Evolutionary conservation across 345 rosid species (phyloP).

Genomic region (Rhodomyrtus tomentosa): DNA sequence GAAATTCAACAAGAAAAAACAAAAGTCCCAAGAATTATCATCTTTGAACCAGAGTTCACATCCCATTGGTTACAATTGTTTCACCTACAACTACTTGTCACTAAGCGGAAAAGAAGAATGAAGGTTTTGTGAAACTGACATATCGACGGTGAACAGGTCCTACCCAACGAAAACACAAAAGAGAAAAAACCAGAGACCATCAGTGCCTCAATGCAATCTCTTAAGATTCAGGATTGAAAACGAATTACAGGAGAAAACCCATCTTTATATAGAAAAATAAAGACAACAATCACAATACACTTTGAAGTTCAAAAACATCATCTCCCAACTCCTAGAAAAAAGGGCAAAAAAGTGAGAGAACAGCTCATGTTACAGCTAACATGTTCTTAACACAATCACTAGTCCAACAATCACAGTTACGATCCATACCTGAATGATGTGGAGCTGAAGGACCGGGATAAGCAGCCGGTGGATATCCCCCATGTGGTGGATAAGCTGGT

Average conservation of each 20-base stretch:
- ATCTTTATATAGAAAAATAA: background rate
- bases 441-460: conserved; percentile 38
- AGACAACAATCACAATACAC: background rate
- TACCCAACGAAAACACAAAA: background rate
- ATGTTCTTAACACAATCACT: background rate
- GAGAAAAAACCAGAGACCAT: background rate
- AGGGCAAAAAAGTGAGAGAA: background rate
- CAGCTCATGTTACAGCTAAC: background rate
- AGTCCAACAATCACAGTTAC: background rate
- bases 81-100: background rate
- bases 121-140: background rate
- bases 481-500: conserved; percentile 18
- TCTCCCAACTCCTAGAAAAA: background rate
- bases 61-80: background rate
- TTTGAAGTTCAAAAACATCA: background rate
- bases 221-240: background rate
- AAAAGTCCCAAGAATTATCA: too few relatives aligned
- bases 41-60: background rate
- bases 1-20: background rate
- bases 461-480: conserved; percentile 27
- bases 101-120: background rate
- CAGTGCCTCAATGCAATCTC: background rate
- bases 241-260: background rate
- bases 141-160: background rate
- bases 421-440: conserved; percentile 11